phyloP scores from a whole-genome alignment of 192 early-diverging fungal genomes.

The Backusella morwellensis region DNA sequence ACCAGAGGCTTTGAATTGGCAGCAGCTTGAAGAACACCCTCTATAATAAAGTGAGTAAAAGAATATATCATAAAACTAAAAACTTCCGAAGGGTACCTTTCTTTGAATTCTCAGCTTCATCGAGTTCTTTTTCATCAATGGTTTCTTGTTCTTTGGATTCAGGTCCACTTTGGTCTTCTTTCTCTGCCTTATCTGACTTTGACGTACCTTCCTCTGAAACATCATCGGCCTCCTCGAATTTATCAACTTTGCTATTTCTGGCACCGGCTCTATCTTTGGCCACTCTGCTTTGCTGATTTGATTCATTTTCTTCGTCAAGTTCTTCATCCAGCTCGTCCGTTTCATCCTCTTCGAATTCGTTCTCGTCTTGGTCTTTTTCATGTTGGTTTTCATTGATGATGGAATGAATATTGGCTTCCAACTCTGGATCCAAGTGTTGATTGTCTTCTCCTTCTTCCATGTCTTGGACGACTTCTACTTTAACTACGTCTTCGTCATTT shows the following conservation, averaged over 20 bases:
- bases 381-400: background rate
- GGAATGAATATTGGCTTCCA: background rate
- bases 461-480: background rate
- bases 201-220: background rate
- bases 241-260: background rate
- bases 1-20: constrained; percentile 12
- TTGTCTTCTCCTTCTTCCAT: background rate
- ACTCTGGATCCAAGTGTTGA: background rate
- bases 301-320: background rate
- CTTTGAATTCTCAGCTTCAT: background rate
- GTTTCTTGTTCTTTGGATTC: background rate
- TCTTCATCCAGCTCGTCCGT: background rate
- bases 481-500: background rate
- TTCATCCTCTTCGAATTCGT: background rate
- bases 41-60: background rate
- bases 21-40: background rate
- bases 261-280: background rate
- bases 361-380: background rate
- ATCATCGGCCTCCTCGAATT: background rate
- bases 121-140: background rate
- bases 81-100: constrained; percentile 2
- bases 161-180: background rate
- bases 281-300: background rate
- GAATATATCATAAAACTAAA: background rate
- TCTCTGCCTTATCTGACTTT: background rate